Conservation (phyloP, 495 filamentous ascomycete species). For the Neurospora sublineolata region DNA sequence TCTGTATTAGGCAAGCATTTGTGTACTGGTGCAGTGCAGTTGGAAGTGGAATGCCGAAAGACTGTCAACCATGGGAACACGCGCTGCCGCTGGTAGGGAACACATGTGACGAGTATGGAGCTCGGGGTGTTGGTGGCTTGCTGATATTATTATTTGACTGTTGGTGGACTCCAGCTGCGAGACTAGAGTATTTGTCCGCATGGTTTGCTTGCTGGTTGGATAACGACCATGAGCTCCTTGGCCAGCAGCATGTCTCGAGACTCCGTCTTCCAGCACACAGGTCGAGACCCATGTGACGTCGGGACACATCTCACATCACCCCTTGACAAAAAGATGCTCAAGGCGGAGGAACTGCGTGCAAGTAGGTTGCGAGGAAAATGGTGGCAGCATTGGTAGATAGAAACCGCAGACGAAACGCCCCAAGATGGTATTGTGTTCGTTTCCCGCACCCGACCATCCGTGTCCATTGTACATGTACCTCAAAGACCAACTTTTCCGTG, state of each 20-base stretch:
- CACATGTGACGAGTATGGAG: neutral
- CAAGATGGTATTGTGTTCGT: constrained; percentile 27
- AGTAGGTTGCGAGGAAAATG: constrained; percentile 4
- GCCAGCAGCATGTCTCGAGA: neutral
- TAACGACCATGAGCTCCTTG: neutral
- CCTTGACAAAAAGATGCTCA: neutral
- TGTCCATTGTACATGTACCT: constrained; percentile 27
- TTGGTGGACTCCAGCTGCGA: neutral
- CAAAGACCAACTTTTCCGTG: constrained; percentile 21
- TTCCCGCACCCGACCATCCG: constrained; percentile 24
- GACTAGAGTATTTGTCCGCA: neutral
- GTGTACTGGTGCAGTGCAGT: neutral
- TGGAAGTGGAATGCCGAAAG: neutral
- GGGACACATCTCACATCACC: neutral
- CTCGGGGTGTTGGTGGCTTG: neutral
- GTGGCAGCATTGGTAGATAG: constrained; percentile 21
- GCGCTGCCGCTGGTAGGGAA: neutral
- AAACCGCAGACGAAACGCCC: constrained; percentile 28
- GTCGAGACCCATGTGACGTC: neutral
- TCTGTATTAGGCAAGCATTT: neutral
- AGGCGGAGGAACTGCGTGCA: neutral
- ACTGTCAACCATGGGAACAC: neutral
- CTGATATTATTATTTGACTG: neutral
- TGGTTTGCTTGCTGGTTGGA: neutral
- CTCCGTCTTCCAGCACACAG: neutral